Percentiles rank a stretch among this genome's conserved stretches.
phyloP scores from a whole-genome alignment of 495 filamentous ascomycete species.

The Articulospora tetracladia region DNA sequence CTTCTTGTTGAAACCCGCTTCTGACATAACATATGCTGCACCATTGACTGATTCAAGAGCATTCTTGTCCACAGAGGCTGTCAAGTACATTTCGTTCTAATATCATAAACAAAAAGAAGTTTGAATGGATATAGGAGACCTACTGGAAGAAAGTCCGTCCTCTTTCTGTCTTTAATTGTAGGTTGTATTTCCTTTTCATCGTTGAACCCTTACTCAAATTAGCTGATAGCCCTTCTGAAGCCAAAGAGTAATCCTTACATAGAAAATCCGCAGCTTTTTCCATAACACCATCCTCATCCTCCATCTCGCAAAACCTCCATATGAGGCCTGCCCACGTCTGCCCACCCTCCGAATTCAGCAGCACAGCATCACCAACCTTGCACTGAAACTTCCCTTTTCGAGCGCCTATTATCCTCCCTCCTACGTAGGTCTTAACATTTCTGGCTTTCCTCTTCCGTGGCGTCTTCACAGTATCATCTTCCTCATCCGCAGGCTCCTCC shows the following conservation, averaged over 20 bases:
- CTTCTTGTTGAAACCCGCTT: constrained; percentile 53
- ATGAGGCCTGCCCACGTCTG: constrained; percentile 18
- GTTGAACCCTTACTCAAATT: constrained; percentile 60
- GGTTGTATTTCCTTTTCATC: constrained; percentile 78
- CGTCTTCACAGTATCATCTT: not conserved
- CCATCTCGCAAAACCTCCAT: not conserved
- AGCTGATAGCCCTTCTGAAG: constrained; percentile 29
- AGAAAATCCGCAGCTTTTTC: constrained; percentile 66
- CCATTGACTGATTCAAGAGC: constrained; percentile 88
- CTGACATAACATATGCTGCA: constrained; percentile 75
- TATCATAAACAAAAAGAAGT: constrained; percentile 8
- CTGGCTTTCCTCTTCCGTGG: constrained; percentile 8
- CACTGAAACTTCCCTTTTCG: constrained; percentile 84
- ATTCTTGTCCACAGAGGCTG: constrained; percentile 77
- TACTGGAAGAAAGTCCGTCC: constrained; percentile 72
- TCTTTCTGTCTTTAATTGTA: constrained; percentile 68
- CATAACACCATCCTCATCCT: constrained; percentile 54
- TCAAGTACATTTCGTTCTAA: constrained; percentile 92
- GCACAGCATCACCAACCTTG: constrained; percentile 72
- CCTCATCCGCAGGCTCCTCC: constrained; percentile 6
- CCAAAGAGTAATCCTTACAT: constrained; percentile 24
- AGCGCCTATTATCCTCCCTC: constrained; percentile 66
- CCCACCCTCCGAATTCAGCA: constrained; percentile 52
- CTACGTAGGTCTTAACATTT: not conserved
- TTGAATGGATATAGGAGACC: not conserved